phyloP scores from a whole-genome alignment of 2,329 filamentous ascomycete species.

The Metarhizium robertsii region DNA sequence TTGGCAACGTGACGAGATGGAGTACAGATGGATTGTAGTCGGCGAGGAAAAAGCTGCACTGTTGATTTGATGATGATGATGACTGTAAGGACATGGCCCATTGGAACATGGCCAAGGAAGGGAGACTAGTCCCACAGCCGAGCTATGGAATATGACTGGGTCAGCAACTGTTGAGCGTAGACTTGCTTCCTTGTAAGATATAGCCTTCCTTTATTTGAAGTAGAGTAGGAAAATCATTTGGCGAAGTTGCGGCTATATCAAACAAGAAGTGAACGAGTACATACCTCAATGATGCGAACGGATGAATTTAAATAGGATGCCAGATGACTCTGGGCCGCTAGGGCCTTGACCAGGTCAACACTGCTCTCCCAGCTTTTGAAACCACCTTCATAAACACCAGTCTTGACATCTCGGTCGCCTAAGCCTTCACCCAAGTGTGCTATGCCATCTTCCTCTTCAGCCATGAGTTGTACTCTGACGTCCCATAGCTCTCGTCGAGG shows the following conservation, averaged over 20 bases:
- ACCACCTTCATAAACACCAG: conserved; percentile 76
- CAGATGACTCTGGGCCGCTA: conserved; percentile 34
- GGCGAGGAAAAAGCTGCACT: conserved; percentile 54
- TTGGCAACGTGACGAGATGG: conserved; percentile 69
- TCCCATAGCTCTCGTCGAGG: conserved; percentile 76
- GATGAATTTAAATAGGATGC: conserved; percentile 22
- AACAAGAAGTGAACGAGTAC: conserved; percentile 9
- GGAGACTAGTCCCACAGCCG: conserved; percentile 70
- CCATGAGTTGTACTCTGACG: conserved; percentile 72
- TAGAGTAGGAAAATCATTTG: too few species aligned
- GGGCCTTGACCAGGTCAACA: conserved; percentile 66
- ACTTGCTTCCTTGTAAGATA: neutral
- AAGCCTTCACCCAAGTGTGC: conserved; percentile 35
- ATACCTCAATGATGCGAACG: conserved; percentile 45
- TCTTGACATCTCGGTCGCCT: conserved; percentile 64
- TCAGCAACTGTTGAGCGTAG: conserved; percentile 7
- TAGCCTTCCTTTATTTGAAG: too few species aligned
- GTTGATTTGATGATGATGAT: neutral
- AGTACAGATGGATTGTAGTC: conserved; percentile 77
- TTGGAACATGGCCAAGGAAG: conserved; percentile 62
- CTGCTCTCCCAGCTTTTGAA: conserved; percentile 90
- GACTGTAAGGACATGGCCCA: conserved; percentile 34
- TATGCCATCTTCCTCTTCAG: conserved; percentile 46
- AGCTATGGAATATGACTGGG: conserved; percentile 38
- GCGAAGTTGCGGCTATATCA: too few species aligned